phyloP scores from a whole-genome alignment of 257 asterid genomes.

The Ballota nigra region DNA sequence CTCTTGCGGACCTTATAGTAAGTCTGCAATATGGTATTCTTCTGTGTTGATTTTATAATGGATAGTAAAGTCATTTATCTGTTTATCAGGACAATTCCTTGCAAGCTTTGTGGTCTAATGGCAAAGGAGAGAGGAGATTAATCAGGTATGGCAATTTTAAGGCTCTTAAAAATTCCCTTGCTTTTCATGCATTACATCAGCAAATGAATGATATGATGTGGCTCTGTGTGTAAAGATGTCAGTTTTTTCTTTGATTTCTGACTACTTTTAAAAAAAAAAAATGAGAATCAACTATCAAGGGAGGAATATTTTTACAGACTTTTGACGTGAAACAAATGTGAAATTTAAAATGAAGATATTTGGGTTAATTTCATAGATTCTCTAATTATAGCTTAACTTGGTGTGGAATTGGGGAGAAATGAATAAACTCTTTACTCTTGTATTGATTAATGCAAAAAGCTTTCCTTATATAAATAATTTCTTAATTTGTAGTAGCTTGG shows the following conservation, averaged over 20 bases:
- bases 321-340: neutral
- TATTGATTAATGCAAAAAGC: neutral
- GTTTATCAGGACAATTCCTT: constrained; percentile 65
- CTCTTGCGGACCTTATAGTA: constrained; percentile 80
- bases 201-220: neutral
- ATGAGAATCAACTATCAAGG: neutral
- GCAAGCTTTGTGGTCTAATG: constrained; percentile 77
- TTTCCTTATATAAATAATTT: neutral
- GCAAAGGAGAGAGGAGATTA: constrained; percentile 32
- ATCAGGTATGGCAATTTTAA: constrained; percentile 42
- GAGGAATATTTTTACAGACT: neutral
- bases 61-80: constrained; percentile 11
- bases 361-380: neutral
- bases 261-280: neutral
- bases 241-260: neutral
- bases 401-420: neutral
- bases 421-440: neutral
- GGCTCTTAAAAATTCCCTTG: constrained; percentile 1
- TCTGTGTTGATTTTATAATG: neutral
- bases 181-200: constrained; percentile 4
- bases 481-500: neutral
- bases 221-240: neutral
- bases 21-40: constrained; percentile 23
- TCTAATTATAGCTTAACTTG: neutral
- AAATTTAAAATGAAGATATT: neutral